Conservation (phyloP, 768 basidiomycete genomes). For the Lactarius sp. region DNA sequence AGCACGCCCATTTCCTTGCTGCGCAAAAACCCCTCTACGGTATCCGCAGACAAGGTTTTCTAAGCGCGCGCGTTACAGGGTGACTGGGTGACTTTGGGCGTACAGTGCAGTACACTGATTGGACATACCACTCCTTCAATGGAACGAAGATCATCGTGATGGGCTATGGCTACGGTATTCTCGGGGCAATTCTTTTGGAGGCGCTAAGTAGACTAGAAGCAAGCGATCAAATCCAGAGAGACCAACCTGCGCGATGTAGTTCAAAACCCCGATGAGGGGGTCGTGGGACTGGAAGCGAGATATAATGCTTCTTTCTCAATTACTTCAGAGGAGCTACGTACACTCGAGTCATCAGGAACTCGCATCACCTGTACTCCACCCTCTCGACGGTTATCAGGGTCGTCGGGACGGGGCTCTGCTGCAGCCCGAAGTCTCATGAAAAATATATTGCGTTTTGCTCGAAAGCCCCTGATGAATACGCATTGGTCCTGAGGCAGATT, state of each 20-base stretch:
- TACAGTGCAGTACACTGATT: too few relatives aligned
- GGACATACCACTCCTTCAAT: not conserved
- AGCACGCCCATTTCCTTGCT: not conserved
- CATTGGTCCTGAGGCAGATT: constrained; percentile 1
- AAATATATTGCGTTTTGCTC: constrained; percentile 3
- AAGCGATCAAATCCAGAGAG: too few relatives aligned
- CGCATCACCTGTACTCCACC: not conserved
- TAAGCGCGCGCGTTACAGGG: not conserved
- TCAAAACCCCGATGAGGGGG: constrained; percentile 8
- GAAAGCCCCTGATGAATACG: constrained; percentile 11
- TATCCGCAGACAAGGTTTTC: constrained; percentile 1
- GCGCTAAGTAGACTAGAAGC: too few relatives aligned
- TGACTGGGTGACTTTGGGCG: not conserved
- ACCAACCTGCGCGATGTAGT: too few relatives aligned
- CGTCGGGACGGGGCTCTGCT: constrained; percentile 8
- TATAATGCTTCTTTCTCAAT: not conserved
- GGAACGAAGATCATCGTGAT: not conserved
- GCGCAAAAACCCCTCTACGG: not conserved
- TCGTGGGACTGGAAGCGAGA: constrained; percentile 9
- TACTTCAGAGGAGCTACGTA: not conserved
- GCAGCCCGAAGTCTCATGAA: constrained; percentile 2
- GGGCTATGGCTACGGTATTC: not conserved
- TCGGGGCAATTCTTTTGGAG: not conserved
- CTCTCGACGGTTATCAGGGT: not conserved
- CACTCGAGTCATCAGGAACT: not conserved